phyloP scores from a whole-genome alignment of 108 stramenopile genomes.

The Skeletonema tropicum region DNA sequence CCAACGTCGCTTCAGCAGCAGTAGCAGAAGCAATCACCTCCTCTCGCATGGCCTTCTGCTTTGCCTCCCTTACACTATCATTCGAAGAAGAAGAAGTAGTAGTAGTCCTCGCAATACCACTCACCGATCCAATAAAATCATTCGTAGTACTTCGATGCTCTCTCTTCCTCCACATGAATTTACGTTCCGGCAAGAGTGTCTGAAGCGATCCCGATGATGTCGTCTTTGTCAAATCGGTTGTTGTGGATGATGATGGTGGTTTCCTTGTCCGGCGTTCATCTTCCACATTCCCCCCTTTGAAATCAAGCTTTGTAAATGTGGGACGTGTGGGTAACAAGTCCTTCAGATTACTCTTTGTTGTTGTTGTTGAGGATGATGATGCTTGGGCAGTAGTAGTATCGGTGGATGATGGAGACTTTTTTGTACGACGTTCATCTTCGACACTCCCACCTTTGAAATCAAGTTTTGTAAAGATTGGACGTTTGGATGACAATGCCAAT shows the following conservation, averaged over 20 bases:
- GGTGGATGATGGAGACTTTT: not conserved
- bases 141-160: not conserved
- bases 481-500: constrained; percentile 22
- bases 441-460: constrained; percentile 2
- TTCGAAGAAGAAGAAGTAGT: not conserved
- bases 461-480: constrained; percentile 8
- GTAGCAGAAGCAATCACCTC: constrained; percentile 5
- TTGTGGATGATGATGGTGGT: not conserved
- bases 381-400: not conserved
- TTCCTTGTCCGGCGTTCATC: constrained; percentile 34
- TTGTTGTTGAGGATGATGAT: not conserved
- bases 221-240: not conserved
- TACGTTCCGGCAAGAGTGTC: constrained; percentile 3
- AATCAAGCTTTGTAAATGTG: constrained; percentile 36
- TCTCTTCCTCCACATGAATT: constrained; percentile 2
- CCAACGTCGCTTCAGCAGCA: not conserved
- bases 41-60: constrained; percentile 3
- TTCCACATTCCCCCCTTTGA: constrained; percentile 26
- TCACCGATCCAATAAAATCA: not conserved
- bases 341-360: not conserved
- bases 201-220: not conserved
- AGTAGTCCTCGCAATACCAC: not conserved
- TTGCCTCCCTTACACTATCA: constrained; percentile 2
- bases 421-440: not conserved
- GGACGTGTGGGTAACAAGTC: constrained; percentile 22